Base-by-base conservation (phyloP, 257 asterid species). In the Knoxia roxburghii region DNA sequence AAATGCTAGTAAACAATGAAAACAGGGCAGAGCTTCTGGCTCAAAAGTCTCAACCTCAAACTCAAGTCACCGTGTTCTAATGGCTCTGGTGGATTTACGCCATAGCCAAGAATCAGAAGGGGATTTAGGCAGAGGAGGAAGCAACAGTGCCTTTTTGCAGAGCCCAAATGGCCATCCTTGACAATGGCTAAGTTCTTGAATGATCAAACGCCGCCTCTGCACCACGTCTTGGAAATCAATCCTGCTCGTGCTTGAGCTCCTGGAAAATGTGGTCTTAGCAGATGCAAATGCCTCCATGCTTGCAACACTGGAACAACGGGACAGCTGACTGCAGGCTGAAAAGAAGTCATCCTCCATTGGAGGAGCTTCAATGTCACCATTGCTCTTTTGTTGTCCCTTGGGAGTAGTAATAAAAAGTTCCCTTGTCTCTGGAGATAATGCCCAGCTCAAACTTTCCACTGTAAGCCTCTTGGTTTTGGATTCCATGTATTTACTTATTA, bases 151-250 rank as follows among this genome's bases (percentile, higher is more conserved):
- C 77, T 78, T 83, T 76, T 87, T 79, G 80, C 84, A 79, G 49
- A 90, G 87, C 14, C 96, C 97, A 72, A 91, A 86, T 0, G 97
- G 96, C 97, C 96, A 89, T 57, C 97, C 96, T 69, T 89, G 74
- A 67, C 83, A 84, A 32, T 80, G 83, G 26, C 79, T 37, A 14
- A 86, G 64, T 76, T 85, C 90, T 58, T 76, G 61, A 45, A 87
- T 66, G n/a, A 79, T 63, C 9, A 85, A 79, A 8, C 75, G 68
- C 33, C 67, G 50, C 57, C 77, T 71, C 18, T 69, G n/a, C n/a
- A n/a, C 68, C 30, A 69, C 54, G 37, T 81, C 86, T 32, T 55
- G 81, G 56, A 76, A 74, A 40, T 85, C 91, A 24, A 80, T 68
- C 74, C 74, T 76, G 74, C 80, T 85, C 75, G 80, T 71, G 76